A percentile compares a stretch with the other conserved stretches of the same genome.
These are phyloP conservation scores for Talaromyces marneffei DNA, from an alignment of 2,329 filamentous ascomycete genomes.

Conservation along the genomic window DNA sequence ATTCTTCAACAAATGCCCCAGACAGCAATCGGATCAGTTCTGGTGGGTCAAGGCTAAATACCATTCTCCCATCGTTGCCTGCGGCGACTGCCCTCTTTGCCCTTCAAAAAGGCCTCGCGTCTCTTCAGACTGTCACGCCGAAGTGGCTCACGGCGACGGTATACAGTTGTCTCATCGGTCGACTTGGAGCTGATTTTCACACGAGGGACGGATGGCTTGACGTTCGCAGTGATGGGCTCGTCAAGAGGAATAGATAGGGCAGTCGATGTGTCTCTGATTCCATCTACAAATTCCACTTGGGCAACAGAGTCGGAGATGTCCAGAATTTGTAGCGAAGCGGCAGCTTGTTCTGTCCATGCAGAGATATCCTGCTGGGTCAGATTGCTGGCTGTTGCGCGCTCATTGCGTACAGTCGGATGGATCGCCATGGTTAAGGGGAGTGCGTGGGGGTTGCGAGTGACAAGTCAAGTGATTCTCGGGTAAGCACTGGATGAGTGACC, in stretches of 20 bases:
- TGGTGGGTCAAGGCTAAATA: slow-evolving; percentile 37
- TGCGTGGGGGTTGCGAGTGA: not conserved
- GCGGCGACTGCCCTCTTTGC: slow-evolving; percentile 82
- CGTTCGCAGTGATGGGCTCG: slow-evolving; percentile 36
- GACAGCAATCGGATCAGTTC: slow-evolving; percentile 14
- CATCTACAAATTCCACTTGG: slow-evolving; percentile 40
- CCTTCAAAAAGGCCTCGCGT: slow-evolving; percentile 74
- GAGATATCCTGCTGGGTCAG: slow-evolving; percentile 52
- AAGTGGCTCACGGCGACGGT: slow-evolving; percentile 49
- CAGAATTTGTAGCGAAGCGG: slow-evolving; percentile 33
- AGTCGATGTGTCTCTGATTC: slow-evolving; percentile 50
- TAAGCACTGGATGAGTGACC: not conserved
- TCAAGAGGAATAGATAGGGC: slow-evolving; percentile 73
- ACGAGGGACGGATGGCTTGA: slow-evolving; percentile 28
- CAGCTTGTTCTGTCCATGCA: slow-evolving; percentile 55
- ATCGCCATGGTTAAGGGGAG: slow-evolving; percentile 35
- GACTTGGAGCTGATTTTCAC: slow-evolving; percentile 19
- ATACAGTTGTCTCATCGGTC: slow-evolving; percentile 31
- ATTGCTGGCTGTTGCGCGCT: slow-evolving; percentile 20
- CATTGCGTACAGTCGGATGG: slow-evolving; percentile 31
- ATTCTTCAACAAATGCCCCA: not conserved
- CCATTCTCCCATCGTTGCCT: slow-evolving; percentile 93
- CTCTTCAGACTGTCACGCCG: slow-evolving; percentile 58
- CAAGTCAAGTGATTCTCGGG: not conserved
- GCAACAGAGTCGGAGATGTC: slow-evolving; percentile 23